These are phyloP conservation scores for Fraxinus baroniana DNA, from an alignment of 305 asterid species.

Conservation along the genomic window DNA sequence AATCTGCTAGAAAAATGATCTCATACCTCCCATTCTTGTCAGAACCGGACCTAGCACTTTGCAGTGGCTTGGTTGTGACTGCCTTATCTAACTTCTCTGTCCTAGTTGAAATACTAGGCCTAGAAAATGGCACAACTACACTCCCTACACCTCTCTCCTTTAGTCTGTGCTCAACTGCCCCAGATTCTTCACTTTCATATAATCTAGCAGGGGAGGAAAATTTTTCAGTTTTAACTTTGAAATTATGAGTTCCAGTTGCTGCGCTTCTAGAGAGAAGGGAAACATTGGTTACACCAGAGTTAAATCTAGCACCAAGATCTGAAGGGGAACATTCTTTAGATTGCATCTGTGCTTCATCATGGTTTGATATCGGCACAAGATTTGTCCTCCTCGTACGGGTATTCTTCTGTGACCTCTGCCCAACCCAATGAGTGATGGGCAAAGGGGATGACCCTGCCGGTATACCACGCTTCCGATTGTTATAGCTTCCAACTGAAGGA, in stretches of 20 bases:
- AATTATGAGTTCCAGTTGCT: constrained; percentile 50
- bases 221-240: constrained; percentile 55
- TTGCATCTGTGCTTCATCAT: constrained; percentile 67
- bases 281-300: constrained; percentile 49
- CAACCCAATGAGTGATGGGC: constrained; percentile 93
- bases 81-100: constrained; percentile 68
- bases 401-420: constrained; percentile 91
- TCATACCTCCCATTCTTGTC: constrained; percentile 87
- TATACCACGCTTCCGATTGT: constrained; percentile 76
- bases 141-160: constrained; percentile 56
- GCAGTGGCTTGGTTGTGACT: constrained; percentile 63
- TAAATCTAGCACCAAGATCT: constrained; percentile 66
- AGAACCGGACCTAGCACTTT: constrained; percentile 56
- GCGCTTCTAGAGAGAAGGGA: constrained; percentile 57
- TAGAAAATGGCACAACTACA: constrained; percentile 61
- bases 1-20: constrained; percentile 23
- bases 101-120: constrained; percentile 76
- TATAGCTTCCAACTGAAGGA: constrained; percentile 56
- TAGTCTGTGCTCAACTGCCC: constrained; percentile 67
- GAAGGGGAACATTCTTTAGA: constrained; percentile 81
- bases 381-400: constrained; percentile 91
- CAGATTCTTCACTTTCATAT: constrained; percentile 91
- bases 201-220: constrained; percentile 73
- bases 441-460: constrained; percentile 80
- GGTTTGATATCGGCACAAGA: constrained; percentile 78